Evolutionary conservation across 208 protist species (phyloP).

Genomic region (Herpetomonas samuelpessoai): DNA sequence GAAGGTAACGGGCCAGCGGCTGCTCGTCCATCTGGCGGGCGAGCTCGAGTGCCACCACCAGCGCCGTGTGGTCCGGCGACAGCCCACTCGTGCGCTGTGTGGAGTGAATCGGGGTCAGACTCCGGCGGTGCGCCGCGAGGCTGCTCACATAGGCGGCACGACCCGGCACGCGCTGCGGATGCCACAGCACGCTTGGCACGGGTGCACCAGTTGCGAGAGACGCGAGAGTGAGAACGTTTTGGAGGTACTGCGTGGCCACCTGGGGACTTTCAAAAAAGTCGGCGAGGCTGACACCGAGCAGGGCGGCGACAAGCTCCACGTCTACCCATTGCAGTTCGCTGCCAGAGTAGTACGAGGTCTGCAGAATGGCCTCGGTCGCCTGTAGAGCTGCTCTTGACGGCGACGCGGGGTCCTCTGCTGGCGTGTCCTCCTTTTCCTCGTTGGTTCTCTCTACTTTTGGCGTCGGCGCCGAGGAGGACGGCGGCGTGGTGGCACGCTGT

Average conservation of each 20-base stretch:
- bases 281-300: conserved; percentile 58
- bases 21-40: conserved; percentile 53
- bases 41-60: conserved; percentile 68
- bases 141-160: conserved; percentile 35
- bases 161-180: conserved; percentile 41
- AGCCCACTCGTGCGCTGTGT: conserved; percentile 22
- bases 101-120: conserved; percentile 13
- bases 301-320: conserved; percentile 50
- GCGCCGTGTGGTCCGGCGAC: conserved; percentile 74
- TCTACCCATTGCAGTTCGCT: conserved; percentile 72
- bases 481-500: neutral
- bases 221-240: conserved; percentile 66
- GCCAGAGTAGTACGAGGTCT: conserved; percentile 2
- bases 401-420: neutral
- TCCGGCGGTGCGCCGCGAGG: conserved; percentile 20
- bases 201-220: neutral
- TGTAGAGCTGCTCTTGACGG: neutral
- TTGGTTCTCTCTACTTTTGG: no score
- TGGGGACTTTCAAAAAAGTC: conserved; percentile 70
- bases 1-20: conserved; percentile 12
- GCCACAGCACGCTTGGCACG: conserved; percentile 73
- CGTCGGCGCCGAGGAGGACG: neutral
- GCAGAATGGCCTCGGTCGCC: neutral
- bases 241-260: conserved; percentile 59
- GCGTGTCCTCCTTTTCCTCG: neutral